Evolutionary conservation across 805 yeast species (phyloP).

Genomic region (Candida silvatica): DNA sequence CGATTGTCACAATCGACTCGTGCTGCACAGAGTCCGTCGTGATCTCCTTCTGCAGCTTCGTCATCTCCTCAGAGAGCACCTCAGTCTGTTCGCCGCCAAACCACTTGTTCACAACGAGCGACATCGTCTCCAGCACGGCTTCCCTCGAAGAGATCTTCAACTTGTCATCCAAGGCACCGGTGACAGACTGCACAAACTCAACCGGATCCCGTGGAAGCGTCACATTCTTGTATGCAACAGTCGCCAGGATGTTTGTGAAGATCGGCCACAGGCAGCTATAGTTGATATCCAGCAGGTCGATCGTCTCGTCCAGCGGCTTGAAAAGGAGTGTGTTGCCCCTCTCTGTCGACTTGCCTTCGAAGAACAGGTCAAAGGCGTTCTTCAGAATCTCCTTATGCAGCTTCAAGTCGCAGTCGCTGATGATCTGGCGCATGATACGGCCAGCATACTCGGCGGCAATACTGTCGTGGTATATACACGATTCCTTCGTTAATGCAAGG

Average conservation of each 20-base stretch:
- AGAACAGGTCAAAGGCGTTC: conserved; percentile 19
- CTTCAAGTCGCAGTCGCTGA: conserved; percentile 28
- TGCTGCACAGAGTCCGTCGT: not conserved
- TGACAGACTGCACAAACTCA: conserved; percentile 10
- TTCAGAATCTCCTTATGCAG: conserved; percentile 40
- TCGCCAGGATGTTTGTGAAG: conserved; percentile 40
- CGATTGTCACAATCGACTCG: conserved; percentile 5
- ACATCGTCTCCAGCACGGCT: conserved; percentile 47
- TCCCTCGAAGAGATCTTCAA: conserved; percentile 30
- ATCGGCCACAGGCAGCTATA: conserved; percentile 26
- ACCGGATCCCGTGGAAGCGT: conserved; percentile 15
- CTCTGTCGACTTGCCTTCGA: not conserved
- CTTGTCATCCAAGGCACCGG: conserved; percentile 8
- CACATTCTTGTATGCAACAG: conserved; percentile 36
- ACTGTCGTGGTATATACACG: conserved; percentile 13
- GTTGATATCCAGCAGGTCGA: not conserved
- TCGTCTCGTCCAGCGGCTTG: not conserved
- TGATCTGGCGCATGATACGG: conserved; percentile 31
- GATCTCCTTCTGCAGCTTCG: conserved; percentile 1
- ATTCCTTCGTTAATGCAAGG: conserved; percentile 3
- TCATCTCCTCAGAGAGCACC: conserved; percentile 10
- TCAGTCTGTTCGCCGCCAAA: conserved; percentile 7
- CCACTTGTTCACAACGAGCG: conserved; percentile 55
- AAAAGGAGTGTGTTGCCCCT: not conserved
- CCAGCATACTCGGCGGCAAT: conserved; percentile 30